Conservation (phyloP, 164 flowering plant genomes). For the Akebia trifoliata region DNA sequence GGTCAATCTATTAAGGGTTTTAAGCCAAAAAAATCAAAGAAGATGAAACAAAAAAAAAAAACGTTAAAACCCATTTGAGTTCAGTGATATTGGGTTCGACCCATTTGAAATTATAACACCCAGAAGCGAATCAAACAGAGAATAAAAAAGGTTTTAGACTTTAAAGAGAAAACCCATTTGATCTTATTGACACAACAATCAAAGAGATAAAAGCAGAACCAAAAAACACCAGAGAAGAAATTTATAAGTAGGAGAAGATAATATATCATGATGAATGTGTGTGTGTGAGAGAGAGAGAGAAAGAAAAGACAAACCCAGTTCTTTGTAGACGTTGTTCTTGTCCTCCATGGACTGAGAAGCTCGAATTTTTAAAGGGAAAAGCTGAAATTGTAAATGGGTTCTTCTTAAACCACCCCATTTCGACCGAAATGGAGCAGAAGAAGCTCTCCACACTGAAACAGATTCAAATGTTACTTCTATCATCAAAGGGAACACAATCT, state of each 20-base stretch:
- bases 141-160: no score
- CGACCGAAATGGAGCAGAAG: constrained; percentile 8
- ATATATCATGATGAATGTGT: neutral
- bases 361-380: constrained; percentile 27
- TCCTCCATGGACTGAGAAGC: constrained; percentile 54
- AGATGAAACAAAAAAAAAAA: no score
- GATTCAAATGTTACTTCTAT: constrained; percentile 26
- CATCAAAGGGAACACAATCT: no score
- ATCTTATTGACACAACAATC: no score
- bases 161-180: no score
- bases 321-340: constrained; percentile 53
- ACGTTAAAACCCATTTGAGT: neutral
- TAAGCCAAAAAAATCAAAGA: no score
- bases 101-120: constrained; percentile 1
- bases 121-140: neutral
- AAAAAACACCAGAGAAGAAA: neutral
- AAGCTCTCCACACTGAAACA: constrained; percentile 12
- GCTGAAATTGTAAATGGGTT: constrained; percentile 8
- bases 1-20: no score
- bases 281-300: constrained; percentile 3
- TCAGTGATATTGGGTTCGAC: neutral
- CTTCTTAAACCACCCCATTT: constrained; percentile 15
- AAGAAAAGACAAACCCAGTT: constrained; percentile 43
- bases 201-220: no score
- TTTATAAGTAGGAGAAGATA: neutral